A percentile compares a stretch with the other conserved stretches of the same genome.
These are phyloP conservation scores for Bondarzewia mesenterica DNA, from an alignment of 1,284 basidiomycete genomes.

Conservation along the genomic window DNA sequence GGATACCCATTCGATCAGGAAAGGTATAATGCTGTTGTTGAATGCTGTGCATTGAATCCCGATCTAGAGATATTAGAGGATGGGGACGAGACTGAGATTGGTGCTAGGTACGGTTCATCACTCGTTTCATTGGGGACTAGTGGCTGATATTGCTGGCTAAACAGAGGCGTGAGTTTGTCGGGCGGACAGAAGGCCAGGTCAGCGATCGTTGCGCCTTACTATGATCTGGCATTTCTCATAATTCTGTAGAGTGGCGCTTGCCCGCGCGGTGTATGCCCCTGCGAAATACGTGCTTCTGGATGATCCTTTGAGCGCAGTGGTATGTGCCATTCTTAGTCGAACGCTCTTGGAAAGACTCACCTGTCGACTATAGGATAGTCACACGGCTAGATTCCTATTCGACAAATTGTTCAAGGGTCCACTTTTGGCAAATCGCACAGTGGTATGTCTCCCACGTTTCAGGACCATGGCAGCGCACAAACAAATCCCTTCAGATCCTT, in stretches of 20 bases:
- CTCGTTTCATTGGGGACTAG: slow-evolving; percentile 14
- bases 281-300: slow-evolving; percentile 64
- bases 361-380: slow-evolving; percentile 46
- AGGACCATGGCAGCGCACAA: neutral
- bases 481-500: slow-evolving; percentile 43
- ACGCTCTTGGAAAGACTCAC: neutral
- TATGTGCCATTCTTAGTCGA: slow-evolving; percentile 23
- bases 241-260: slow-evolving; percentile 47
- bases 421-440: slow-evolving; percentile 57
- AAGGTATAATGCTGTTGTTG: slow-evolving; percentile 57
- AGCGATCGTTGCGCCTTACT: neutral
- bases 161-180: slow-evolving; percentile 22
- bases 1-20: slow-evolving; percentile 58
- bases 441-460: slow-evolving; percentile 47
- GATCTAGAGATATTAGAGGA: slow-evolving; percentile 49
- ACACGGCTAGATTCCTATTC: slow-evolving; percentile 63
- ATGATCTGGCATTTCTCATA: slow-evolving; percentile 14
- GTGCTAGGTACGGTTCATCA: slow-evolving; percentile 20
- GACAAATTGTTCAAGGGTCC: slow-evolving; percentile 58
- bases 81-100: slow-evolving; percentile 28
- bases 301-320: slow-evolving; percentile 66
- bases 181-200: slow-evolving; percentile 32
- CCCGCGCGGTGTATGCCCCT: slow-evolving; percentile 57
- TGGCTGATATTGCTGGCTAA: neutral
- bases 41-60: slow-evolving; percentile 63